phyloP scores from a whole-genome alignment of 176 grass and related monocot species.

The Avena sativa region DNA sequence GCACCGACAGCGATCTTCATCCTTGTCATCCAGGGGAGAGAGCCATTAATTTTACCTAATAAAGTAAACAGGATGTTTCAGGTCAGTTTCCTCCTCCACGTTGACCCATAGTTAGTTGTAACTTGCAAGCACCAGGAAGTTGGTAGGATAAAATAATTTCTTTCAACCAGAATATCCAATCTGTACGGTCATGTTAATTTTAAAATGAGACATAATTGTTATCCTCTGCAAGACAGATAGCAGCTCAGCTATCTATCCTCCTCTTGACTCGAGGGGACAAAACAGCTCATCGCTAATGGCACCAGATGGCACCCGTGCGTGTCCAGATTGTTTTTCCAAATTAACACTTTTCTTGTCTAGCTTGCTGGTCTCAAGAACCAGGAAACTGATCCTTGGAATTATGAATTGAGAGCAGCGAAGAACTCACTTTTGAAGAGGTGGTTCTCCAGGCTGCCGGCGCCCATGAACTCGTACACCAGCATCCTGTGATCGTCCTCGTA shows the following conservation, averaged over 20 bases:
- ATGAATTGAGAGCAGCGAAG: too few relatives aligned
- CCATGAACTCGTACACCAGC: too few relatives aligned
- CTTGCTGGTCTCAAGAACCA: too few relatives aligned
- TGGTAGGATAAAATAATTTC: background rate
- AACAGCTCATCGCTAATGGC: slow-evolving; percentile 31
- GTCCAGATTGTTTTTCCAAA: background rate
- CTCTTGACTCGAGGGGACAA: slow-evolving; percentile 32
- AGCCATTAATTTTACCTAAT: slow-evolving; percentile 51
- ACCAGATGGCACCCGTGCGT: background rate
- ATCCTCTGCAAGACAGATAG: slow-evolving; percentile 28
- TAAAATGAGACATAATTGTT: background rate
- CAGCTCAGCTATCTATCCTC: slow-evolving; percentile 40
- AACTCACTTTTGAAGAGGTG: too few relatives aligned
- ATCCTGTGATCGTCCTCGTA: too few relatives aligned
- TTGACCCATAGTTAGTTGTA: slow-evolving; percentile 13
- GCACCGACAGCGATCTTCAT: slow-evolving; percentile 77
- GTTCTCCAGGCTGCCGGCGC: too few relatives aligned
- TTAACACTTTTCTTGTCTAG: background rate
- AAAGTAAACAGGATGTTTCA: slow-evolving; percentile 31
- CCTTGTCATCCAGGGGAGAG: slow-evolving; percentile 74
- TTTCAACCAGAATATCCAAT: background rate
- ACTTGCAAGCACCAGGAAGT: slow-evolving; percentile 14
- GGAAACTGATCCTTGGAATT: too few relatives aligned
- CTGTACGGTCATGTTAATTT: background rate
- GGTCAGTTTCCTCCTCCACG: slow-evolving; percentile 43